Evolutionary conservation across 768 basidiomycete genomes (phyloP).

Genomic region (Termitomyces sp.): DNA sequence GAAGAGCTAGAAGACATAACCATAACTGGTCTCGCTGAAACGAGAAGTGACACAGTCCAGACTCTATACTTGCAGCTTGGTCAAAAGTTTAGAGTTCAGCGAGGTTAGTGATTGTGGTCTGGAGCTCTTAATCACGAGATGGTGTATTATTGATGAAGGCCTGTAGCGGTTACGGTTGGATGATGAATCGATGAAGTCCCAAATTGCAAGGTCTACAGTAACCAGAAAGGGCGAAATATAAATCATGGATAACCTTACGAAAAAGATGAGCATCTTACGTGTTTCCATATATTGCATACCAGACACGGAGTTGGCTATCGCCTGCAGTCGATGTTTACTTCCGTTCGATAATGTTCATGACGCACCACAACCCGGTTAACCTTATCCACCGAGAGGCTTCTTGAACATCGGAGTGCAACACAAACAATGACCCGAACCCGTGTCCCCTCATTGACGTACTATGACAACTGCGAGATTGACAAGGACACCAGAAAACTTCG

Average conservation of each 20-base stretch:
- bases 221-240: background rate
- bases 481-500: too few species aligned
- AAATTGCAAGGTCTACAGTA: background rate
- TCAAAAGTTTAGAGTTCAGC: too few species aligned
- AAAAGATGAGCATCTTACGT: background rate
- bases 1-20: background rate
- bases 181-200: background rate
- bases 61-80: too few species aligned
- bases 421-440: too few species aligned
- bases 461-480: too few species aligned
- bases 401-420: too few species aligned
- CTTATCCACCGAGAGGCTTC: too few species aligned
- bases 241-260: background rate
- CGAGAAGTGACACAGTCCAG: background rate
- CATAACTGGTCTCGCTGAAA: background rate
- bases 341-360: too few species aligned
- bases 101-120: background rate
- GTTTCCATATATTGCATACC: background rate
- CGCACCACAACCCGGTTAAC: too few species aligned
- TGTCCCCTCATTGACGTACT: too few species aligned
- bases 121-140: background rate
- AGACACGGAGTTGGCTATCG: background rate
- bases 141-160: background rate
- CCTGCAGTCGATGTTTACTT: too few species aligned
- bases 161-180: background rate